Conservation (phyloP, 345 rosid genomes). For the Brassica carinata region DNA sequence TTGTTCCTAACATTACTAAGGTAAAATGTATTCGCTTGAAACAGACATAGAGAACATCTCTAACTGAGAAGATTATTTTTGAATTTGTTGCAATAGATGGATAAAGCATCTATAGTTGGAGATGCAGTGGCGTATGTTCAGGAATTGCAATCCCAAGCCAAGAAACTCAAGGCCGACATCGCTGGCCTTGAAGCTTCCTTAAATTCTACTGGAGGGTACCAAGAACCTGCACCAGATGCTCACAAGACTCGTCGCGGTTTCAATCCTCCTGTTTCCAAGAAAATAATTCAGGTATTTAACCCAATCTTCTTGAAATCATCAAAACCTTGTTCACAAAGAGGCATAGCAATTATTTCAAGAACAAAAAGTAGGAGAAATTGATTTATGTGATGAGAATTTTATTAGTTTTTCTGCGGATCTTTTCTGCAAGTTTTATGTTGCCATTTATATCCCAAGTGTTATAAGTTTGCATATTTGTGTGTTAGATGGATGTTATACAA, state of each 20-base stretch:
- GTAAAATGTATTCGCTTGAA: conserved; percentile 32
- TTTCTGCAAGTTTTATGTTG: background rate
- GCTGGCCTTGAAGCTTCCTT: conserved; percentile 64
- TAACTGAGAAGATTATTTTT: background rate
- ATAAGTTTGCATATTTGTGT: background rate
- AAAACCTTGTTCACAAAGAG: conserved; percentile 17
- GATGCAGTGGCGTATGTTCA: conserved; percentile 77
- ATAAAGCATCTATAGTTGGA: conserved; percentile 89
- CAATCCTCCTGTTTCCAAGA: conserved; percentile 45
- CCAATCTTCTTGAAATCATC: background rate
- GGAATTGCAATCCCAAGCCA: conserved; percentile 69
- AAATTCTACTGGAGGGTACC: conserved; percentile 32
- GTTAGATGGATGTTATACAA: conserved; percentile 70
- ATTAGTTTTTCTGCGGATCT: background rate
- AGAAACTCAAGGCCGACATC: conserved; percentile 69
- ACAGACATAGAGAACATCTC: background rate
- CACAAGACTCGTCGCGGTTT: conserved; percentile 30
- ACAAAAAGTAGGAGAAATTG: background rate
- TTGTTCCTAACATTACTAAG: conserved; percentile 94
- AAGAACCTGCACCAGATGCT: conserved; percentile 30
- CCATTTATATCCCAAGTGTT: background rate
- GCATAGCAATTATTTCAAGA: background rate
- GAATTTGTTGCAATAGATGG: conserved; percentile 59
- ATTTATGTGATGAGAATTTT: background rate
- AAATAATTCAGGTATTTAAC: conserved; percentile 58